Evolutionary conservation across 2,329 filamentous ascomycete genomes (phyloP).

Genomic region (Pestalotiopsis sp.): DNA sequence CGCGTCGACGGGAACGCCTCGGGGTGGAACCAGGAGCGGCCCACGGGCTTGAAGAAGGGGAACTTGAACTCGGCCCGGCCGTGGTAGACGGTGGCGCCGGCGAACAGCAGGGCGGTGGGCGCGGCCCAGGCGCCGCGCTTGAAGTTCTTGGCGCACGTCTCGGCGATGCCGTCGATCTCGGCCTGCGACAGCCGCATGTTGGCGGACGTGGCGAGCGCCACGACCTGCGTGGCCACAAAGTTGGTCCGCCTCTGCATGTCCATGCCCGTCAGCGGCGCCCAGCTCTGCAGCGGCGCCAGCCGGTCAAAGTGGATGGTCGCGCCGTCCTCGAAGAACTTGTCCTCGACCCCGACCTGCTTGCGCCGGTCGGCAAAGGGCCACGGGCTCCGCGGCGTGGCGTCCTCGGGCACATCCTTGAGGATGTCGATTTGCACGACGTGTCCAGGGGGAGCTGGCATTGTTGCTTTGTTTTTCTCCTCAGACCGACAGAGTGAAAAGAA

Average conservation of each 20-base stretch:
- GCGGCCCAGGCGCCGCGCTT: conserved; percentile 34
- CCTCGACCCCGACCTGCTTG: conserved; percentile 23
- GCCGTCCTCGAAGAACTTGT: conserved; percentile 25
- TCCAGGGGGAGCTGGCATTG: no score
- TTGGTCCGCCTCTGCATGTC: conserved; percentile 1
- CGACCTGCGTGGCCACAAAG: conserved; percentile 16
- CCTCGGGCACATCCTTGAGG: conserved; percentile 13
- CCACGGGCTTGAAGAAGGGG: conserved; percentile 41
- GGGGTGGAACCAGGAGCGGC: conserved; percentile 31
- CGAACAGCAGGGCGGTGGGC: conserved; percentile 26
- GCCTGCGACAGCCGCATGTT: conserved; percentile 26
- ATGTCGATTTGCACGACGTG: background rate
- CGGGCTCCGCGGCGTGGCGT: conserved; percentile 16
- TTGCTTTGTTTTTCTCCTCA: no score
- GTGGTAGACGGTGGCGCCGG: conserved; percentile 28
- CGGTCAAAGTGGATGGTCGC: conserved; percentile 31
- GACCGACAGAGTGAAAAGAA: no score
- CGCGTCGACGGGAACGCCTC: conserved; percentile 29
- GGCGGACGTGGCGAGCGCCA: conserved; percentile 9
- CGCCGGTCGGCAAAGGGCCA: conserved; percentile 25
- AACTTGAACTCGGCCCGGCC: conserved; percentile 40
- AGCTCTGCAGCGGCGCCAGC: conserved; percentile 20
- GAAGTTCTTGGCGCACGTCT: conserved; percentile 27
- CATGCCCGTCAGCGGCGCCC: conserved; percentile 14
- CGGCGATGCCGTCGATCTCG: conserved; percentile 30